Evolutionary conservation across 1,284 basidiomycete species (phyloP), one percentile per base, ranked within the genome.

Genomic region (Caloboletus inedulis): DNA sequence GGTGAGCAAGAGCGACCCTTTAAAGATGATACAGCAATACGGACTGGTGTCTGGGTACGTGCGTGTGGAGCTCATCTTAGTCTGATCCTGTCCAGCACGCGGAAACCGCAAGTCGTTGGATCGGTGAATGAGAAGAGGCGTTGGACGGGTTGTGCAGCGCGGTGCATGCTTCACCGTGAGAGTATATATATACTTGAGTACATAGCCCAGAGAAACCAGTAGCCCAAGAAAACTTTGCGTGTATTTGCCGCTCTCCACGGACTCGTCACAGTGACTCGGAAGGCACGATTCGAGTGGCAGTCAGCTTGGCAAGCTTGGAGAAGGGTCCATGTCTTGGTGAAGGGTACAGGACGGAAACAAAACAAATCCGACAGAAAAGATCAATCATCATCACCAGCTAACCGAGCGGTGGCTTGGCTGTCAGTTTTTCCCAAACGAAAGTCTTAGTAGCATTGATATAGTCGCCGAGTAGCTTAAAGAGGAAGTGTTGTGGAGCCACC

Each of bases 141-240:
- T 27, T 10, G 31, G 19, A 29, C 4, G 16, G 23, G 47, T 30
- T 33, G 34, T 7, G n/a, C 3, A n/a, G n/a, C n/a, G n/a, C n/a
- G n/a, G n/a, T 36, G 29, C 8, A 25, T 31, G 40, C 23, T 34
- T 16, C 13, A 43, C 19, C 23, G 31, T 10, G 12, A 29, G 16
- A n/a, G 6, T 33, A 48, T 48, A 46, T 60, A 59, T 59, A 52
- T 25, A 25, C 25, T n/a, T n/a, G n/a, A 27, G 37, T 19, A 39
- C 10, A 27, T 18, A 18, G 19, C 25, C 9, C 7, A 16, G 16
- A 12, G 23, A 27, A 47, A 54, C 43, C 59, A 40, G 56, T 59
- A 41, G 49, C 57, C 62, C 61, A 52, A 59, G 58, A 42, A 29
- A 58, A 43, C 23, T 5, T 23, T 23, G n/a, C 14, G 16, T 9